Percentiles rank a stretch among this genome's conserved stretches.
phyloP scores from a whole-genome alignment of 1,284 basidiomycete genomes.

The Apiotrichum brassicae region DNA sequence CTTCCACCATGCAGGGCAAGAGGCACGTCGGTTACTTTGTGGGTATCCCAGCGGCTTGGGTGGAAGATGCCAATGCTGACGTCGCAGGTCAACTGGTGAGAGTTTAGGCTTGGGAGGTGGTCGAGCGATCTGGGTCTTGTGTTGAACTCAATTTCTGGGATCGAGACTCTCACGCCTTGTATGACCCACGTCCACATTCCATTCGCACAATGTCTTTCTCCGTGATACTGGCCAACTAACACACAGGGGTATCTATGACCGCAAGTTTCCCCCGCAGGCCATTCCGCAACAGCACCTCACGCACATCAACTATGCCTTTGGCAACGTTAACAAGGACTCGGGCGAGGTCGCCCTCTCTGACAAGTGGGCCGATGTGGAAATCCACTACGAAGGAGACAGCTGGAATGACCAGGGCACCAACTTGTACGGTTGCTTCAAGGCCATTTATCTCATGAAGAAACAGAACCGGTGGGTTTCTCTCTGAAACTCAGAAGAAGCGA shows the following conservation, averaged over 20 bases:
- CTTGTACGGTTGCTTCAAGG: constrained; percentile 80
- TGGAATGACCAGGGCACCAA: constrained; percentile 82
- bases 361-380: constrained; percentile 73
- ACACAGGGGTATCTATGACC: constrained; percentile 80
- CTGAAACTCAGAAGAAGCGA: too few species aligned
- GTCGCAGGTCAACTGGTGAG: constrained; percentile 34
- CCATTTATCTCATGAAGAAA: constrained; percentile 74
- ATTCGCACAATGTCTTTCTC: too few species aligned
- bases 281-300: constrained; percentile 65
- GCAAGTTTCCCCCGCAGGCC: constrained; percentile 65
- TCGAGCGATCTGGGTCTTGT: too few species aligned
- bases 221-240: too few species aligned
- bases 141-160: too few species aligned
- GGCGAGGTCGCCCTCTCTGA: constrained; percentile 69
- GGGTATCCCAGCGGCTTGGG: too few species aligned
- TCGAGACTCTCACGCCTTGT: too few species aligned
- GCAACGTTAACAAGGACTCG: constrained; percentile 63
- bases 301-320: constrained; percentile 86
- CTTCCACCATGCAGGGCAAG: constrained; percentile 15
- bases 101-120: too few species aligned
- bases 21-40: constrained; percentile 36
- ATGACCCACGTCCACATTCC: too few species aligned
- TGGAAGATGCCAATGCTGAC: background rate
- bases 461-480: constrained; percentile 61
- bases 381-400: constrained; percentile 61